Conservation (phyloP, 108 stramenopile genomes). For the Fragilaria radians region DNA sequence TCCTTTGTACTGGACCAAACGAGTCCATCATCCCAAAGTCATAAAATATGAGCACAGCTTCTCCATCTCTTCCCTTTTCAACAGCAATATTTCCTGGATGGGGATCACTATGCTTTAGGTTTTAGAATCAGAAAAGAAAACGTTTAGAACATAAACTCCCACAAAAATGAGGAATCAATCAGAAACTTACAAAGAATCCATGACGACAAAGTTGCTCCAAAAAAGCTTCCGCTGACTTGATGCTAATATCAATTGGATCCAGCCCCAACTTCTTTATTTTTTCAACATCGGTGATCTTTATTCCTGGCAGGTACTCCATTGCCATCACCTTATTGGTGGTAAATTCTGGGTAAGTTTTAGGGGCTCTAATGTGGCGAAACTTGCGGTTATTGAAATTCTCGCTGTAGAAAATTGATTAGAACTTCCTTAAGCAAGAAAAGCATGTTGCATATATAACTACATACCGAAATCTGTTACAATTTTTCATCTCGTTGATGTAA, state of each 20-base stretch:
- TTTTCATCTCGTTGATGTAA: slow-evolving; percentile 83
- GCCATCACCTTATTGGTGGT: slow-evolving; percentile 83
- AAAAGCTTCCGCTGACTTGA: slow-evolving; percentile 87
- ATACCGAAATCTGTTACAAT: slow-evolving; percentile 76
- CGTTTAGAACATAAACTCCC: not conserved
- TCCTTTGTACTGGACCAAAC: slow-evolving; percentile 65
- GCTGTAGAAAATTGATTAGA: slow-evolving; percentile 17
- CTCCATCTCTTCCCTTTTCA: slow-evolving; percentile 65
- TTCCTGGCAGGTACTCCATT: slow-evolving; percentile 94
- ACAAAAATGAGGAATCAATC: not conserved
- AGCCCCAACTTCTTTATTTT: slow-evolving; percentile 50
- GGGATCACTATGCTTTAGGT: slow-evolving; percentile 34
- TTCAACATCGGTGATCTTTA: slow-evolving; percentile 90
- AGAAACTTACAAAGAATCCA: slow-evolving; percentile 75
- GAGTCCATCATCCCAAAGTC: slow-evolving; percentile 99
- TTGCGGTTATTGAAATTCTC: slow-evolving; percentile 71
- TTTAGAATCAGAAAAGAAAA: not conserved
- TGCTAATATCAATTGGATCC: slow-evolving; percentile 78
- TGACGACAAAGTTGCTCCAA: slow-evolving; percentile 93
- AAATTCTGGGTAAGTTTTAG: slow-evolving; percentile 77
- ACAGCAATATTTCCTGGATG: slow-evolving; percentile 89
- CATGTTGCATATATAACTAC: slow-evolving; percentile 7
- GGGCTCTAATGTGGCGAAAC: slow-evolving; percentile 86
- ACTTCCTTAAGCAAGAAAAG: slow-evolving; percentile 4
- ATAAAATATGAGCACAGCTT: slow-evolving; percentile 87